A percentile compares a stretch with the other conserved stretches of the same genome.
Conservation (phyloP, 345 rosid genomes). For the Gossypium turneri region DNA sequence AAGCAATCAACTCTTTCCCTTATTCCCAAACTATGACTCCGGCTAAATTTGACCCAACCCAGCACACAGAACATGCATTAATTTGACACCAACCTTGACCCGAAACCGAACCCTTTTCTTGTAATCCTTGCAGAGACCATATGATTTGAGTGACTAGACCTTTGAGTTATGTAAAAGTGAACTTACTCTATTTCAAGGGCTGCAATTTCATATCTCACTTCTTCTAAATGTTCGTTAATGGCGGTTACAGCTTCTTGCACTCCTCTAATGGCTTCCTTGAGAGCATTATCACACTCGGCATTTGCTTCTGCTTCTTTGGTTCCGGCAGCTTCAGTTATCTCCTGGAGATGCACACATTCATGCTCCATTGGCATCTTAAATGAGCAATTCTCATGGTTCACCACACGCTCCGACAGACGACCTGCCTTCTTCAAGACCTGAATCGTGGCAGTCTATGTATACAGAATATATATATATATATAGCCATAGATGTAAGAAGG, state of each 20-base stretch:
- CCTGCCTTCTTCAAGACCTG: constrained; percentile 87
- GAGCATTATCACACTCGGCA: constrained; percentile 75
- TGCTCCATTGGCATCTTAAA: constrained; percentile 68
- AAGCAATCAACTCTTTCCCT: too few relatives aligned
- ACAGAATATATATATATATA: background rate
- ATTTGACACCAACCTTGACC: too few relatives aligned
- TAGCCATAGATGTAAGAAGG: background rate
- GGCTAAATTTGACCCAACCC: too few relatives aligned
- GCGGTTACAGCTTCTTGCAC: constrained; percentile 82
- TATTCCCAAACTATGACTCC: too few relatives aligned
- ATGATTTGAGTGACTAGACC: background rate
- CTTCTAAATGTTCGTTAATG: constrained; percentile 80
- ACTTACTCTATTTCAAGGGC: constrained; percentile 46
- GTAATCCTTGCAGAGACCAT: background rate
- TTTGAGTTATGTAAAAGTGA: background rate
- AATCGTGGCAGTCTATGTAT: constrained; percentile 64
- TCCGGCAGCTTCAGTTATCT: constrained; percentile 77
- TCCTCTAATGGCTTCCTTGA: constrained; percentile 85
- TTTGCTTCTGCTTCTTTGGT: constrained; percentile 94
- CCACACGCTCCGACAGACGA: constrained; percentile 68
- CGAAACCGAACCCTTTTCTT: too few relatives aligned
- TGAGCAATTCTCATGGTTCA: constrained; percentile 70
- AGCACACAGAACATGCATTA: too few relatives aligned
- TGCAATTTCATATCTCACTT: constrained; percentile 69
- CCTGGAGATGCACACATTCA: constrained; percentile 72